These are phyloP conservation scores for Schizophyllum commune DNA, from an alignment of 1,284 basidiomycete species.

Conservation along the genomic window DNA sequence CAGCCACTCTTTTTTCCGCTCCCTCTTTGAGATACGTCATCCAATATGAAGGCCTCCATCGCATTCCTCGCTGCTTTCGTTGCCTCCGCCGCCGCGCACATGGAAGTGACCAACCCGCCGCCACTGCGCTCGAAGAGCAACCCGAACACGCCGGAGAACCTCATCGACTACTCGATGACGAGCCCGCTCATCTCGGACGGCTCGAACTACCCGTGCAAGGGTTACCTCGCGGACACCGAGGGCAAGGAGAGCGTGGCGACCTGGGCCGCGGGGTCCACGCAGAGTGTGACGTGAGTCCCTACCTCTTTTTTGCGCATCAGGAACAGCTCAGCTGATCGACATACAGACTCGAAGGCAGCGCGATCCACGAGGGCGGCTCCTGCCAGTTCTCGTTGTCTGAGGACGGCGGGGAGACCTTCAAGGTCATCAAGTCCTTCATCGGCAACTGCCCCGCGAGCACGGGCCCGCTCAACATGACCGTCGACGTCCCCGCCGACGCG, in stretches of 20 bases:
- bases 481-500: background rate
- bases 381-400: background rate
- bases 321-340: background rate
- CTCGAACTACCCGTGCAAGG: background rate
- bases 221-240: background rate
- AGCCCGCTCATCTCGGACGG: background rate
- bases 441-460: background rate
- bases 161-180: background rate
- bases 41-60: background rate
- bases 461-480: background rate
- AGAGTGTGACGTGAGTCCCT: background rate
- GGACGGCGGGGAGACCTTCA: background rate
- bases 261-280: background rate
- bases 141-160: background rate
- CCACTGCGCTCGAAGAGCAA: background rate
- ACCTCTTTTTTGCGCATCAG: background rate
- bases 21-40: background rate
- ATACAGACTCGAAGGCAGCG: background rate
- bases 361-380: background rate
- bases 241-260: background rate
- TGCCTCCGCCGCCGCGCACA: background rate
- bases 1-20: too few relatives aligned
- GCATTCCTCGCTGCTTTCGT: background rate
- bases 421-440: background rate
- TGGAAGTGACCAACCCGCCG: background rate